Evolutionary conservation across 371 early-diverging fungal species (phyloP), one percentile per base, ranked within the genome.

Genomic region (Homolaphlyctis polyrhiza): DNA sequence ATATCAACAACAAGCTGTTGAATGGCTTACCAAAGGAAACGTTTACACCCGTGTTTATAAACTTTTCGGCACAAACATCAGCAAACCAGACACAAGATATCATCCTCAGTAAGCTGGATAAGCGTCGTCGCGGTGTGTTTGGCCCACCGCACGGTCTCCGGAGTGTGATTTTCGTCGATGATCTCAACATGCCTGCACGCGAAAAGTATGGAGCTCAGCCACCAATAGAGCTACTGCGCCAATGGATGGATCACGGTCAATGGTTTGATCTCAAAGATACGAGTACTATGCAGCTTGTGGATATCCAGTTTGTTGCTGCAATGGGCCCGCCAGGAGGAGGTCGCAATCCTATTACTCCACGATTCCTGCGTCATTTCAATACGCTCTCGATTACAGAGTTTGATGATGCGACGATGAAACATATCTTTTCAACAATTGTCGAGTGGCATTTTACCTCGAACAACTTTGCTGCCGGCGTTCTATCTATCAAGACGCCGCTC

Each of bases 281-380:
- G 8, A 63, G 65, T 43, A 39, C 69, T 14, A 77, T 81, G 75
- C 77, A 77, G 43, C 71, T 83, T 49, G 75, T 81, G 2, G 84
- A 83, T 58, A 77, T 83, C 62, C 79, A 78, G 64, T 81, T 83
- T 65, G 76, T 83, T 4, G 65, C 78, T 13, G 84, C 84, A 5
- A 83, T 83, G 84, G 84, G 81, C 33, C 82, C 82, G 1, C 80
- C 84, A 21, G 84, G 84, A 3, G 84, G 84, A 30, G 84, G 84
- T 2, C 57, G 84, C 2, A 81, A 80, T 59, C 77, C 79, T 0
- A 67, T 83, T n/a, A 81, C 84, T 1, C 66, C 73, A 48, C 65
- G 84, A 50, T 80, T 81, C 67, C 60, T 81, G 61, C 64, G 84
- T 34, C 84, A 83, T 61, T 80, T 83, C 69, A 79, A 72, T 49